Percentiles rank a stretch among this genome's conserved stretches.
phyloP scores from a whole-genome alignment of 75 land plant genomes.

The Chamaecyparis obtusa region DNA sequence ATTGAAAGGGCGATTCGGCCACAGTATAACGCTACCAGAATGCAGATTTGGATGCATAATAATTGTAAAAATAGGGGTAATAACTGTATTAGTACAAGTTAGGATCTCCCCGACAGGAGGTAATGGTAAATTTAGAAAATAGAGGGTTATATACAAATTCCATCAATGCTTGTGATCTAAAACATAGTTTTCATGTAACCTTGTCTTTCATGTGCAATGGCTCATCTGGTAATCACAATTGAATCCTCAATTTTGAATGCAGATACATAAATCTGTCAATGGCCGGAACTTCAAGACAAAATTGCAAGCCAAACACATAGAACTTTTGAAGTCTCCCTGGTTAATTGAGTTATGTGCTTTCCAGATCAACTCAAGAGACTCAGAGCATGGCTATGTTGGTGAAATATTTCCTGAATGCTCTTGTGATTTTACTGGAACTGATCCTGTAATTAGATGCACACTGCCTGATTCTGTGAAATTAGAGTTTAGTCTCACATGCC shows the following conservation, averaged over 20 bases:
- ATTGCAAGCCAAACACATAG: slow-evolving; percentile 63
- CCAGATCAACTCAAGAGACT: slow-evolving; percentile 53
- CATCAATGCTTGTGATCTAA: background rate
- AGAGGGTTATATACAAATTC: background rate
- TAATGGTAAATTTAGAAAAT: no score
- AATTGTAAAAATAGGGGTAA: no score
- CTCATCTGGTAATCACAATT: background rate
- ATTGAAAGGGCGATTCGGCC: no score
- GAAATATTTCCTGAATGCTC: slow-evolving; percentile 31
- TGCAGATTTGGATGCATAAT: no score
- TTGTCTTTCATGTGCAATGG: no score
- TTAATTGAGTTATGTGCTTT: slow-evolving; percentile 78
- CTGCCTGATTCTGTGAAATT: slow-evolving; percentile 54
- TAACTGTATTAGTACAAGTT: no score
- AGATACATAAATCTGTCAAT: slow-evolving; percentile 76
- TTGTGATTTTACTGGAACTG: slow-evolving; percentile 39
- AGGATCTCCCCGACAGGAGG: background rate
- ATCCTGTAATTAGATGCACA: slow-evolving; percentile 45
- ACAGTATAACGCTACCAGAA: no score
- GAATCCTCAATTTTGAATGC: background rate
- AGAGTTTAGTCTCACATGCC: slow-evolving; percentile 71
- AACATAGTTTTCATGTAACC: background rate
- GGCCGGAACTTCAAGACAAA: slow-evolving; percentile 61
- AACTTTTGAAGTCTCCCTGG: slow-evolving; percentile 85
- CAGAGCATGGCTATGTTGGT: slow-evolving; percentile 19